These are phyloP conservation scores for Vigna angularis DNA, from an alignment of 306 rosid genomes.

Conservation along the genomic window DNA sequence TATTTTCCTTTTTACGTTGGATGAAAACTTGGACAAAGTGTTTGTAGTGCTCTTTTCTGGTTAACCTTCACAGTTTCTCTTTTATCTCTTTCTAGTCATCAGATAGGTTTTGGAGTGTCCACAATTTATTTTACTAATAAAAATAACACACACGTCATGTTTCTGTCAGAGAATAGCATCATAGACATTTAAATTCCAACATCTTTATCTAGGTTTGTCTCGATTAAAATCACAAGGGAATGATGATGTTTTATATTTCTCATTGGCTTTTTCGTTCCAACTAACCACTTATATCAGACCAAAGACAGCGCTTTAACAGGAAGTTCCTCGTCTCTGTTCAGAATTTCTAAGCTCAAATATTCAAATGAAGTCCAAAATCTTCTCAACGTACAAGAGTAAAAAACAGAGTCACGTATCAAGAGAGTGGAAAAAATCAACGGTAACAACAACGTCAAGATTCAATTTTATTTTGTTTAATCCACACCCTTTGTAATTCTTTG, in stretches of 20 bases:
- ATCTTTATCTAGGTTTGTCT: slow-evolving; percentile 13
- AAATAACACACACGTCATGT: not conserved
- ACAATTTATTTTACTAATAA: too few species aligned
- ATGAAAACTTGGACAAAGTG: not conserved
- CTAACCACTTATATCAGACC: not conserved
- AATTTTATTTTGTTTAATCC: slow-evolving; percentile 26
- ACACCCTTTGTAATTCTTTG: slow-evolving; percentile 30
- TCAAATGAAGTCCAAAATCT: not conserved
- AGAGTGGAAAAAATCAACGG: not conserved
- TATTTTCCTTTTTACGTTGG: not conserved
- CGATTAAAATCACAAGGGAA: not conserved
- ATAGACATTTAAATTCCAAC: not conserved
- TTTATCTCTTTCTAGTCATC: too few species aligned
- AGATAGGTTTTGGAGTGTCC: too few species aligned
- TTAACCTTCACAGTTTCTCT: not conserved
- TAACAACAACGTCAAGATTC: not conserved
- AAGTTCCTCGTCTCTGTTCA: not conserved
- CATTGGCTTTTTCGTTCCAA: not conserved
- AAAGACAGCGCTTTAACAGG: not conserved
- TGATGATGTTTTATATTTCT: not conserved
- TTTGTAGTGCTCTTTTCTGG: not conserved
- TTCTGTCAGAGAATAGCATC: slow-evolving; percentile 1
- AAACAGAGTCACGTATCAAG: not conserved
- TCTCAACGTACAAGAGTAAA: not conserved
- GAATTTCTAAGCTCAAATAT: not conserved